Base-by-base conservation (phyloP, 495 filamentous ascomycete genomes). In the Penicillium nucicola region DNA sequence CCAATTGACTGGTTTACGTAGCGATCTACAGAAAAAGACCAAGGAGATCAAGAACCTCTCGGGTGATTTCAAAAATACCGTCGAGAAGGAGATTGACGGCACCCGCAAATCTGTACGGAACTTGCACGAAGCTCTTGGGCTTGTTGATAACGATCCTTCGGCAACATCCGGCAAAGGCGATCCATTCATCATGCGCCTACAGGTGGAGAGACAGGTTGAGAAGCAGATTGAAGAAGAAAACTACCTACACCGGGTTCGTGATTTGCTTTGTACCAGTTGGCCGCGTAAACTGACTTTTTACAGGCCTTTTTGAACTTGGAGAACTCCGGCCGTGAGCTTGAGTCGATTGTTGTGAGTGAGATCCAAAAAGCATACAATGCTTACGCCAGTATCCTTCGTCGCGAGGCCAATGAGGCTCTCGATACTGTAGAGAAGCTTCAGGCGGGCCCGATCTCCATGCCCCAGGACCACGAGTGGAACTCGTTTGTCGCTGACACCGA, bases 281-380 rank as follows among this genome's bases (percentile, higher is more conserved):
- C 5, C 28, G 30, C 39, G 60, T 74, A 38, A 38, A 73, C 53
- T 67, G 52, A 58, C 32, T 23, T 43, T 40, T 7, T 17, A 17
- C 52, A 96, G 91, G 93, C 93, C 14, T 97, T 92, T 63, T 73
- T 96, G 50, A 98, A 98, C 63, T 76, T 98, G 20, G 95, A 98
- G 74, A 86, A 82, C 61, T 97, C 95, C 15, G 93, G 93, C 12
- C 85, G 91, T 45, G 93, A 98, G 65, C 77, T 98, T 2, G 93
- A 98, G 67, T 87, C 87, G 3, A 97, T 98, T 56, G 88, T 98
- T 5, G 89, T 98, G 42, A 86, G 89, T 56, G 95, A 98, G 66
- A 96, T 98, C 45, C 91, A 98, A 57, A 97, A 97, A 61, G 88
- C 91, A 3, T 97, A 97, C 70, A 95, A 90, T 60, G 89, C 89